These are phyloP conservation scores for Starmerella cellae DNA, from an alignment of 805 yeast species.

Conservation along the genomic window DNA sequence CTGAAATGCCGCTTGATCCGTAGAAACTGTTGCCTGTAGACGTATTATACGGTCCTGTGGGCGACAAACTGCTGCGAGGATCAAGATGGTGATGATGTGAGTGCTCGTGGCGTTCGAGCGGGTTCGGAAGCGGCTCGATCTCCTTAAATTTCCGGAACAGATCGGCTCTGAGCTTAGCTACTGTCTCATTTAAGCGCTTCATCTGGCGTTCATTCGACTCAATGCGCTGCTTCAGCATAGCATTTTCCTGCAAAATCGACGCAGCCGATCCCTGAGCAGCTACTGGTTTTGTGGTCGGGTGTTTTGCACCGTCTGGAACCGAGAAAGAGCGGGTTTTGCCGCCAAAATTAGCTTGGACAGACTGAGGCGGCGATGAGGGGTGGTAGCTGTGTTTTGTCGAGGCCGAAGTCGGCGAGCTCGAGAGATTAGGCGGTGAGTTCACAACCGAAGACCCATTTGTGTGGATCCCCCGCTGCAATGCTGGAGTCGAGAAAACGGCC, in stretches of 20 bases:
- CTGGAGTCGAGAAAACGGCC: slow-evolving; percentile 1
- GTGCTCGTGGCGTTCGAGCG: slow-evolving; percentile 20
- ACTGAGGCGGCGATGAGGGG: background rate
- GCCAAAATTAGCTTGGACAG: background rate
- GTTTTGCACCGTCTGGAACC: background rate
- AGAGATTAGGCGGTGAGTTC: too few relatives aligned
- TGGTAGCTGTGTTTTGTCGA: too few relatives aligned
- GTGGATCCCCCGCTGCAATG: too few relatives aligned
- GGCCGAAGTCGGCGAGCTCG: too few relatives aligned
- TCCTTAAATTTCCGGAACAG: slow-evolving; percentile 50
- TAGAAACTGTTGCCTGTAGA: background rate
- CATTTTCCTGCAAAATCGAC: background rate
- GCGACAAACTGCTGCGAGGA: background rate
- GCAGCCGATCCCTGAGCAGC: background rate
- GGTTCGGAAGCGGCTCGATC: slow-evolving; percentile 52
- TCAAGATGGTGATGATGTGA: background rate
- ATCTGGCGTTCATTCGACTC: slow-evolving; percentile 27
- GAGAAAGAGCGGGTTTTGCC: background rate
- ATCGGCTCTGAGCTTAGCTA: slow-evolving; percentile 47
- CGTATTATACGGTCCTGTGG: background rate
- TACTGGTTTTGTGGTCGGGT: background rate
- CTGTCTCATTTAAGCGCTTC: slow-evolving; percentile 39
- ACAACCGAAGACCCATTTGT: too few relatives aligned
- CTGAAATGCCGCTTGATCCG: too few relatives aligned
- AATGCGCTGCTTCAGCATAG: slow-evolving; percentile 21